Evolutionary conservation across 2,329 filamentous ascomycete genomes (phyloP), one percentile per base, ranked within the genome.

Genomic region (Xylaria digitata): DNA sequence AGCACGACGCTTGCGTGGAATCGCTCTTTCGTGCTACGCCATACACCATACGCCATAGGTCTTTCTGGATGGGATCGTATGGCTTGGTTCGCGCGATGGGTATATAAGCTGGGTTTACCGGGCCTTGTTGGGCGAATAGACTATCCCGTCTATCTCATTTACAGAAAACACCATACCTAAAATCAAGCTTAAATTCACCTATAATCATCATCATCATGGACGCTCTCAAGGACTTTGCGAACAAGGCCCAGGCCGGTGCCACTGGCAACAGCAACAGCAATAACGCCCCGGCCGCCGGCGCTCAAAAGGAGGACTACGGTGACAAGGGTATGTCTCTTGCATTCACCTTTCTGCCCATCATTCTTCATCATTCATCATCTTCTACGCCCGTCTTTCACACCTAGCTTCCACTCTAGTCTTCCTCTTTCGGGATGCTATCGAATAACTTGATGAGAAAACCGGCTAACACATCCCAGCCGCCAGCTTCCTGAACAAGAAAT

Each of bases 281-380:
- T 5, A 40, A 3, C 37, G 37, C 53, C 17, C 37, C 53, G 34
- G 69, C 61, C 32, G 65, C 58, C 7, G 74, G 71, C 15, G 37
- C 37, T 5, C 68, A 75, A 61, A 73, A 76, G 63, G 70, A 77
- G 43, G 77, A 78, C 68, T 71, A 74, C 53, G 74, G 74, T 53
- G 77, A 78, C 73, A 77, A 74, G 70, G 71, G 77, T 78, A 63
- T 62, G 72, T 61, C 6, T 3, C 26, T n/a, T 37, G 15, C 52
- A 4, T 8, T 50, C 26, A 2, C 15, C 32, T 17, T 23, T 6
- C 46, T 26, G 13, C 30, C 5, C n/a, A 5, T 34, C n/a, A 11
- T 34, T 15, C 37, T 17, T 19, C 21, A 15, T 30, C 1, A 19
- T 9, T n/a, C 15, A 43, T 30, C 13, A 15, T 13, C 37, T n/a